Evolutionary conservation across 2,329 filamentous ascomycete species (phyloP), one percentile per base, ranked within the genome.

Genomic region (Aspergillus neoniger): DNA sequence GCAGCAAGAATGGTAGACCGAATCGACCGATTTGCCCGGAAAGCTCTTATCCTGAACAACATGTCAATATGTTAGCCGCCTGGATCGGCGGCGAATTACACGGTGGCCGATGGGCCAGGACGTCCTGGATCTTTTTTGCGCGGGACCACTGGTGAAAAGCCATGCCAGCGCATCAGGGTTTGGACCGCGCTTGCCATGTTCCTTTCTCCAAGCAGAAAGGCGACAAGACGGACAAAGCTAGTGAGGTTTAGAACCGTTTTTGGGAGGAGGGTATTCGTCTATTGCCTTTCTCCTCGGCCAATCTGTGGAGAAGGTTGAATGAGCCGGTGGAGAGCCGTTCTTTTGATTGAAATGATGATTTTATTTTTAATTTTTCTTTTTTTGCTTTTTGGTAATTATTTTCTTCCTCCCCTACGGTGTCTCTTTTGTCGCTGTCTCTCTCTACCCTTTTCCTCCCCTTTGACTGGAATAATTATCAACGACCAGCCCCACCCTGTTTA

Each of bases 91-190:
- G 69, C 74, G 67, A 72, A 72, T 76, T 72, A 71, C 67, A 71
- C 65, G 66, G 65, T 72, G 69, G 72, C 72, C 77, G 74, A 79
- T 74, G 76, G 76, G 77, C 79, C 76, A 78, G 75, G 77, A 82
- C 82, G 80, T 62, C 57, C 79, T 79, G 77, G 74, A 76, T 83
- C 81, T 83, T 81, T 81, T 80, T 57, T 78, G 79, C 58, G 84
- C 82, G 82, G 82, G 86, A 88, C 84, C 87, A 93, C 88, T 94
- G 91, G 91, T 85, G 85, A 87, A 83, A 84, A 89, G 83, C 83
- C 82, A 88, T 88, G 91, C 91, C 92, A 96, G 84, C 91, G 90
- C 92, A 96, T 92, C 91, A 77, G 67, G 61, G 65, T 68, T 66
- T 65, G 59, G 68, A 69, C 67, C 57, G 63, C 64, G 63, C 64